phyloP scores from a whole-genome alignment of 495 filamentous ascomycete species.

The Hyaloscypha finlandica region DNA sequence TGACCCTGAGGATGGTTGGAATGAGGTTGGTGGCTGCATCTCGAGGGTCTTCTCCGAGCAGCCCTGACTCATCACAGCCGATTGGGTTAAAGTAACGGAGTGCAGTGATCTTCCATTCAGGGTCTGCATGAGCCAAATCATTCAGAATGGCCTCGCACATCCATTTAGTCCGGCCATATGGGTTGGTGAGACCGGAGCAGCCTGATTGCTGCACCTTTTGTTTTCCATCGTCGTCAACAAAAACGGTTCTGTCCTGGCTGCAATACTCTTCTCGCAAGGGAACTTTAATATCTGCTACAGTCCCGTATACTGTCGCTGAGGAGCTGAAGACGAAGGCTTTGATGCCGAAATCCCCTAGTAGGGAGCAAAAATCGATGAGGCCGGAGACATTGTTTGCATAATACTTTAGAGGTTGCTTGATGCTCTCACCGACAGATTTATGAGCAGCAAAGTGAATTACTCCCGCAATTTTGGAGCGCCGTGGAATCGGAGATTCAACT shows the following conservation, averaged over 20 bases:
- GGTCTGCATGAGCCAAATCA: constrained; percentile 59
- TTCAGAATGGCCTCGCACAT: constrained; percentile 66
- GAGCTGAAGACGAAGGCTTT: constrained; percentile 67
- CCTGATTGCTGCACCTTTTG: constrained; percentile 31
- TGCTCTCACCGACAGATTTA: constrained; percentile 39
- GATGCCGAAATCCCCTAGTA: constrained; percentile 60
- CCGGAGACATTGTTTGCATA: constrained; percentile 71
- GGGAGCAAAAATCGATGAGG: constrained; percentile 58
- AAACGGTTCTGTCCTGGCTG: constrained; percentile 33
- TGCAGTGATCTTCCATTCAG: constrained; percentile 62
- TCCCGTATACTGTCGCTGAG: constrained; percentile 94
- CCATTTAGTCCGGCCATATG: constrained; percentile 69
- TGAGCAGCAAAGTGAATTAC: constrained; percentile 32
- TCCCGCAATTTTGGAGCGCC: constrained; percentile 28
- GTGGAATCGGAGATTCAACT: neutral
- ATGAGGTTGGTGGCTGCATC: constrained; percentile 64
- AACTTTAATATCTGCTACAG: constrained; percentile 62
- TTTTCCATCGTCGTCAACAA: constrained; percentile 27
- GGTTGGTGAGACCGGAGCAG: constrained; percentile 56
- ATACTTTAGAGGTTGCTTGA: constrained; percentile 60
- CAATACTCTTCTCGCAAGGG: constrained; percentile 62
- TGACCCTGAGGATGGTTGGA: constrained; percentile 60
- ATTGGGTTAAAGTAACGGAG: constrained; percentile 71
- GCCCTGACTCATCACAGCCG: constrained; percentile 63
- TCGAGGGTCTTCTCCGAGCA: constrained; percentile 66